Evolutionary conservation across 345 rosid species (phyloP).

Genomic region (Cochlearia excelsa): DNA sequence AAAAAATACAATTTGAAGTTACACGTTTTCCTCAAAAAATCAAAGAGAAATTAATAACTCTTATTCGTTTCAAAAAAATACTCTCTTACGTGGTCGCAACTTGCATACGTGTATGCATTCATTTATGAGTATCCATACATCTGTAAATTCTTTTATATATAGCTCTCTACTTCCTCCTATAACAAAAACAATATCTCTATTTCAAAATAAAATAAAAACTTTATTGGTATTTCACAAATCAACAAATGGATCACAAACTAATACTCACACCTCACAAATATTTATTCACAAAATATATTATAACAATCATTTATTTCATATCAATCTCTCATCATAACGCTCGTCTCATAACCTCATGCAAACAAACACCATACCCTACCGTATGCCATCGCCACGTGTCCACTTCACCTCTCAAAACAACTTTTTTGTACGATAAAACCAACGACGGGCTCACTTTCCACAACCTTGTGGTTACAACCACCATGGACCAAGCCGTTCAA

Average conservation of each 20-base stretch:
- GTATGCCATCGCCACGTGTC: constrained; percentile 45
- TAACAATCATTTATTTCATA: constrained; percentile 16
- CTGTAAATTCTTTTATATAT: not conserved
- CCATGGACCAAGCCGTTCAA: constrained; percentile 50
- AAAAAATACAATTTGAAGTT: too few species aligned
- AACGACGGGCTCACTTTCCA: constrained; percentile 37
- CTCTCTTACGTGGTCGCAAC: not conserved
- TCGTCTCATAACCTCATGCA: constrained; percentile 45
- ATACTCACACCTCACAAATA: constrained; percentile 10
- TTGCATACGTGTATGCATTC: constrained; percentile 26
- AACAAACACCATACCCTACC: constrained; percentile 56
- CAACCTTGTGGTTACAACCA: constrained; percentile 44
- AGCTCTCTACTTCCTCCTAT: not conserved
- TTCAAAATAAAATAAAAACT: not conserved
- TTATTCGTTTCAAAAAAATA: too few species aligned
- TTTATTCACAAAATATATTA: constrained; percentile 17
- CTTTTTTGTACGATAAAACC: constrained; percentile 23
- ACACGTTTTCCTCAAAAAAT: constrained; percentile 24
- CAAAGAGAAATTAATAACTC: not conserved
- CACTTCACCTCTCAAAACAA: constrained; percentile 26
- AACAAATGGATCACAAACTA: constrained; percentile 28
- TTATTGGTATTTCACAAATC: constrained; percentile 5
- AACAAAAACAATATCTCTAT: constrained; percentile 10
- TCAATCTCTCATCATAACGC: constrained; percentile 31
- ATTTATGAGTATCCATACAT: constrained; percentile 22